Conservation (phyloP, 2,329 filamentous ascomycete species). For the Zelopaecilomyces penicillatus region DNA sequence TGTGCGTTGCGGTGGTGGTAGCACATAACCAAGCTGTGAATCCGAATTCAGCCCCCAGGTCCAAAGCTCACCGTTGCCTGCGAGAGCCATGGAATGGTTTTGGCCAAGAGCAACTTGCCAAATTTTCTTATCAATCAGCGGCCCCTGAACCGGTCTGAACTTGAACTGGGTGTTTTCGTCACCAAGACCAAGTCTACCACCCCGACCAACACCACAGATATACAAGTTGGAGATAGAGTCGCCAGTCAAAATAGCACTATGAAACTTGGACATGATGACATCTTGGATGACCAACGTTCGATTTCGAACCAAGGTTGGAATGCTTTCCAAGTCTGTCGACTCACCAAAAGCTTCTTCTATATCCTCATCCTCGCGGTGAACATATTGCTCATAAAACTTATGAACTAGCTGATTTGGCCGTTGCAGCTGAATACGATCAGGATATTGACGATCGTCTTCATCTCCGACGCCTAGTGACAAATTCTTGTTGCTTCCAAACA, state of each 20-base stretch:
- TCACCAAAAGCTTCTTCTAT: slow-evolving; percentile 17
- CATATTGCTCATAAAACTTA: slow-evolving; percentile 62
- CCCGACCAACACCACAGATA: slow-evolving; percentile 83
- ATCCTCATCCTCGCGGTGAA: slow-evolving; percentile 34
- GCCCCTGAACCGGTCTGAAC: slow-evolving; percentile 73
- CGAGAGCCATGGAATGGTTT: slow-evolving; percentile 82
- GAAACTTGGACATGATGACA: slow-evolving; percentile 80
- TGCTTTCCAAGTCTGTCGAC: slow-evolving; percentile 35
- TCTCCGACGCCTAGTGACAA: slow-evolving; percentile 89
- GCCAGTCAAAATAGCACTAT: slow-evolving; percentile 78
- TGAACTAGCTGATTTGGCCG: slow-evolving; percentile 71
- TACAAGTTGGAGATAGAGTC: slow-evolving; percentile 88
- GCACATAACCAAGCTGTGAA: slow-evolving; percentile 76
- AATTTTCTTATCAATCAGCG: slow-evolving; percentile 66
- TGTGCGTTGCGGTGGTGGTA: slow-evolving; percentile 56
- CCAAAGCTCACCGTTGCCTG: slow-evolving; percentile 80
- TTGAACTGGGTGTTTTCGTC: slow-evolving; percentile 84
- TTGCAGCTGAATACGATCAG: slow-evolving; percentile 70
- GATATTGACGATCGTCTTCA: slow-evolving; percentile 87
- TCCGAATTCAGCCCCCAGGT: slow-evolving; percentile 88
- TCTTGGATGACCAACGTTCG: slow-evolving; percentile 70
- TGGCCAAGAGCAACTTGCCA: slow-evolving; percentile 76
- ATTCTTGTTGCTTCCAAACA: slow-evolving; percentile 96
- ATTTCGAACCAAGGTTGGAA: slow-evolving; percentile 66
- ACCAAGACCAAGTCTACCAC: slow-evolving; percentile 80